A percentile compares a stretch with the other conserved stretches of the same genome.
Evolutionary conservation across 441 rosid genomes (phyloP).

Genomic region (Erodium trifolium): DNA sequence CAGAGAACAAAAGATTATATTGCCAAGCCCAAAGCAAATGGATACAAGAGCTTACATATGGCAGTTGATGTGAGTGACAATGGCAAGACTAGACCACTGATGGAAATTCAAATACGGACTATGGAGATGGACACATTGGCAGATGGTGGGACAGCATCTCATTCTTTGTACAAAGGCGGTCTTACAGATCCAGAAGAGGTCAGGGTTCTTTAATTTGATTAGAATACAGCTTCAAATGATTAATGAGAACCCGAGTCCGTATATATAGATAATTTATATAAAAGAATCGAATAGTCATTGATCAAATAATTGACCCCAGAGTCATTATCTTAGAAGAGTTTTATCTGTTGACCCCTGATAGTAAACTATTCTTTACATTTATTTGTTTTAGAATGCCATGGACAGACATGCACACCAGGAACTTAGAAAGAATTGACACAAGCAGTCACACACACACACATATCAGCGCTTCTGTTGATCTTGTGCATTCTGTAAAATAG

Average conservation of each 20-base stretch:
- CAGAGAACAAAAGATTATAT: conserved; percentile 82
- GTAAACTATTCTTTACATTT: not conserved
- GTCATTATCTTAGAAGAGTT: not conserved
- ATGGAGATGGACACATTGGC: conserved; percentile 76
- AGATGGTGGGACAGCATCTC: conserved; percentile 79
- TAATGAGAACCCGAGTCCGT: too few species aligned
- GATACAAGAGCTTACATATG: conserved; percentile 88
- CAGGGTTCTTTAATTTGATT: conserved; percentile 16
- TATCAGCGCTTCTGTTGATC: not conserved
- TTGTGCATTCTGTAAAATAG: not conserved
- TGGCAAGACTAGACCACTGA: conserved; percentile 51
- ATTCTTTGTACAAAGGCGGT: conserved; percentile 82
- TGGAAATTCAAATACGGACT: conserved; percentile 94
- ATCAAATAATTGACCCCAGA: not conserved
- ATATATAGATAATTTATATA: too few species aligned
- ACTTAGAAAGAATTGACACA: not conserved
- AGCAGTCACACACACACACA: too few species aligned
- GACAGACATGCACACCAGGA: not conserved
- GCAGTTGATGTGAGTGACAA: conserved; percentile 78
- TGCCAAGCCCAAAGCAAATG: conserved; percentile 69
- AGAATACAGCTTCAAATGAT: not conserved
- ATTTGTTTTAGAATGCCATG: not conserved
- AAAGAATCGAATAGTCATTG: too few species aligned
- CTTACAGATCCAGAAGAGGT: conserved; percentile 91
- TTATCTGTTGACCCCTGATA: not conserved